Base-by-base conservation (phyloP, 2,329 filamentous ascomycete genomes). In the Tolypocladium nubicola region DNA sequence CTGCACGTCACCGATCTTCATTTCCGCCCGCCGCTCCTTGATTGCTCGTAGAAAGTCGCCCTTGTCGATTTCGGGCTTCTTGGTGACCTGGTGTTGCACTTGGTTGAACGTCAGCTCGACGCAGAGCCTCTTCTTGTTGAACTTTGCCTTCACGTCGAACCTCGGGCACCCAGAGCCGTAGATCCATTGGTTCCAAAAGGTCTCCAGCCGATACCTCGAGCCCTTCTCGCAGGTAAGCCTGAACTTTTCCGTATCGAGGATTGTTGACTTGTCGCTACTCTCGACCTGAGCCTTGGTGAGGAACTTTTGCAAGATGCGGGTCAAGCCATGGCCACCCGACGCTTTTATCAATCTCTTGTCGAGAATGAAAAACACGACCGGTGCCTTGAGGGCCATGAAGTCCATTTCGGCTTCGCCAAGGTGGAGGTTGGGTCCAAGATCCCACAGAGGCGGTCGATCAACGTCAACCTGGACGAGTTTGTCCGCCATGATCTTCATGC, bases 71-170 rank as follows among this genome's bases (percentile, higher is more conserved):
- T 72, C 73, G 2, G 70, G 81, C 49, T 67, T 71, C 61, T 71
- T 72, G 16, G 59, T 62, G 6, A 62, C 63, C 67, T 71, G 78
- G 67, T 73, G 80, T 60, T 86, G 90, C 0, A 83, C 82, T 71
- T 99, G 95, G 54, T 82, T 83, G 61, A 99, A 89, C 11, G 85
- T 87, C 78, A 99, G 88, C 71, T 97, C 92, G 1, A 99, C 90
- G 35, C 93, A 92, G 4, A 97, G 79, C 64, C 95, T 89, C 76
- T 99, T 99, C 76, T 97, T 97, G 69, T 99, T 99, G 75, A 99
- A 99, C 21, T 87, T 83, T 63, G 96, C 92, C 43, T 85, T 88
- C 53, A 96, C 89, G 53, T 87, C 80, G 64, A 99, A 96, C 47
- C 86, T 83, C 0, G 95, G 94, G 65, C 92, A 97, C 0, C 95